Base-by-base conservation (phyloP, 1,284 basidiomycete genomes). In the Sporisorium exsertum region DNA sequence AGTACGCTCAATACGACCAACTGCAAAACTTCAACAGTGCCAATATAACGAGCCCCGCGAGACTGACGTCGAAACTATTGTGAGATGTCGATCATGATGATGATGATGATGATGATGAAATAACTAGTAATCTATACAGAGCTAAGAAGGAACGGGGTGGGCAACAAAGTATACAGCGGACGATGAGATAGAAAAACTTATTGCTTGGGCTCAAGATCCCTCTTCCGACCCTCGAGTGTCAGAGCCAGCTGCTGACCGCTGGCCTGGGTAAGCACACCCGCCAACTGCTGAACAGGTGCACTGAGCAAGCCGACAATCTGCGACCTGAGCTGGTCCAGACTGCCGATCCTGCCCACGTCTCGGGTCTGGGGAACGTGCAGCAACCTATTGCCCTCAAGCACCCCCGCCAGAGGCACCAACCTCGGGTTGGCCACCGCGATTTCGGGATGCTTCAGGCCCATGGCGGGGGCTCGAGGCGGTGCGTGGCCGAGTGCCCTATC, bases 271-370 rank as follows among this genome's bases (percentile, higher is more conserved):
- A 85, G 73, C 27, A 82, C 65, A 40, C 75, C 74, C 6, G 80
- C 78, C 35, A 85, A 53, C 70, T 81, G 79, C 56, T 77, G 68
- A 5, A 62, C 77, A 5, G 83, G 81, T 27, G 72, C 61, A 26
- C 74, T 75, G 40, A 85, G 70, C 55, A 85, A 52, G 18, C 82
- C 84, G 20, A 85, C 78, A 53, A 84, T 77, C 74, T 85, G 84
- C 8, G 78, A 64, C 29, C 79, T 63, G 16, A 85, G 59, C 55
- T 64, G 70, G 49, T 72, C 70, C 54, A 83, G 59, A 45, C 66
- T 57, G n/a, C 77, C 79, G 52, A 81, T 58, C 40, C 75, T 65
- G 45, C 70, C 71, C 27, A 82, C 77, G 29, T 78, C 80, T 22
- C 80, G 57, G n/a, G 79, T 70, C 33, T 71, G 65, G 9, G 77